A percentile compares a stretch with the other conserved stretches of the same genome.
Evolutionary conservation across 345 rosid genomes (phyloP).

Genomic region (Gynandropsis gynandra): DNA sequence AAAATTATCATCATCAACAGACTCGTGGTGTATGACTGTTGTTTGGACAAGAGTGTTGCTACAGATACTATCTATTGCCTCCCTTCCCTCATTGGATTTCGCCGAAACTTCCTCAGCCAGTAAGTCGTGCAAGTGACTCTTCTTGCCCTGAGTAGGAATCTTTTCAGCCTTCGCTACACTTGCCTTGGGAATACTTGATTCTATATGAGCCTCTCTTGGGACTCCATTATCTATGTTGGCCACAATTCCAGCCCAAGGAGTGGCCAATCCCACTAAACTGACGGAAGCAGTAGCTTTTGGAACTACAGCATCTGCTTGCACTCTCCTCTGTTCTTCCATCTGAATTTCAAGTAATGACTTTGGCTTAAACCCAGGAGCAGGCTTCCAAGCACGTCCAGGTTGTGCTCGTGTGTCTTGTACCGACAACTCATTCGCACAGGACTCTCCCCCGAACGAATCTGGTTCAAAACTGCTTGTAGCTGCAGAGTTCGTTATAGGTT

Average conservation of each 20-base stretch:
- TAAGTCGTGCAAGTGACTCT: conserved; percentile 67
- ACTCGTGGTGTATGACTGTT: conserved; percentile 27
- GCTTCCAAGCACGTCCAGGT: conserved; percentile 77
- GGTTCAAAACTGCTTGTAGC: conserved; percentile 27
- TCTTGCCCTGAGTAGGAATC: conserved; percentile 40
- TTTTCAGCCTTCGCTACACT: conserved; percentile 36
- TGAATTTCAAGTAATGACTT: conserved; percentile 96
- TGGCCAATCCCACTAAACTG: conserved; percentile 31
- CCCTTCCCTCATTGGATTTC: conserved; percentile 42
- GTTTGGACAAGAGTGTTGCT: conserved; percentile 27
- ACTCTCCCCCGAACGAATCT: conserved; percentile 31
- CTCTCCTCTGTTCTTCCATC: conserved; percentile 78
- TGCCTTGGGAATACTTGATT: conserved; percentile 29
- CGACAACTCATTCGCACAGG: conserved; percentile 33
- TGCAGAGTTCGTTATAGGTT: conserved; percentile 25
- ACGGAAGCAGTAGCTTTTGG: conserved; percentile 42
- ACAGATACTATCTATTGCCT: conserved; percentile 27
- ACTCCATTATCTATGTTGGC: conserved; percentile 44
- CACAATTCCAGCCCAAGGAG: conserved; percentile 82
- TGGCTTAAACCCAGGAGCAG: conserved; percentile 93
- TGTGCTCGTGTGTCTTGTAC: conserved; percentile 30
- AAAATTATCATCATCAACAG: conserved; percentile 59
- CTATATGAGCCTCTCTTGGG: conserved; percentile 38
- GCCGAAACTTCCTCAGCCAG: conserved; percentile 58
- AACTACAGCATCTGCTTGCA: conserved; percentile 47